Evolutionary conservation across 2,329 filamentous ascomycete genomes (phyloP), one percentile per base, ranked within the genome.

Genomic region (Dryadomyces quercus-mongolicae): DNA sequence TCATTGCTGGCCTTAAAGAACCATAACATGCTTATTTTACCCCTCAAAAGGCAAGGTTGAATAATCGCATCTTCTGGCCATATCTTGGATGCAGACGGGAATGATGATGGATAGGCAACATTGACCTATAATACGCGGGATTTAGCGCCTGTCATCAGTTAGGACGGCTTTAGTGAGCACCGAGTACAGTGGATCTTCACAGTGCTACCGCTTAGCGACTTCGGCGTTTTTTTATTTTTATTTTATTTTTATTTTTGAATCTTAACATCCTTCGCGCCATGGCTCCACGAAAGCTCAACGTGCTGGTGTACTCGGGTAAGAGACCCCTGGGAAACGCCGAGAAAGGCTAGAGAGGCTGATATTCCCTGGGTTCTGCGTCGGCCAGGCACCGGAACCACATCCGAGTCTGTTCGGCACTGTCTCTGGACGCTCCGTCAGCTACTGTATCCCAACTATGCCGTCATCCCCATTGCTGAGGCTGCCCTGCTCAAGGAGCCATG

Each of bases 401-500:
- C 86, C 52, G 88, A 93, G 65, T 95, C 91, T 16, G 88, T 97
- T 57, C 83, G 87, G 49, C 92, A 97, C 67, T 92, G 88, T 68
- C 78, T 95, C 57, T 90, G 86, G 72, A 86, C 89, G 21, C 80
- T 98, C 18, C 87, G 90, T 57, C 84, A 88, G 42, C 79, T 97
- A 5, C 82, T 97, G 22, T 87, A 88, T 3, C 86, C 90, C 51
- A 86, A 91, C 68, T 97, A 98, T 71, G 93, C 92, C 56, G 89
- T 98, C 59, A 91, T 91, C 59, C 85, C 90, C 54, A 79, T 97
- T 58, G 85, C 80, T 31, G 85, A 90, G 55, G 76, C 84, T 7
- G 82, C 86, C 60, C 74, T 98, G 55, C 75, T 95, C 64, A 90
- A 91, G 60, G 93, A 98, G 67, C 93, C 93, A 13, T 98, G 93